Base-by-base conservation (phyloP, 805 yeast species). In the Sugiyamaella floridensis region DNA sequence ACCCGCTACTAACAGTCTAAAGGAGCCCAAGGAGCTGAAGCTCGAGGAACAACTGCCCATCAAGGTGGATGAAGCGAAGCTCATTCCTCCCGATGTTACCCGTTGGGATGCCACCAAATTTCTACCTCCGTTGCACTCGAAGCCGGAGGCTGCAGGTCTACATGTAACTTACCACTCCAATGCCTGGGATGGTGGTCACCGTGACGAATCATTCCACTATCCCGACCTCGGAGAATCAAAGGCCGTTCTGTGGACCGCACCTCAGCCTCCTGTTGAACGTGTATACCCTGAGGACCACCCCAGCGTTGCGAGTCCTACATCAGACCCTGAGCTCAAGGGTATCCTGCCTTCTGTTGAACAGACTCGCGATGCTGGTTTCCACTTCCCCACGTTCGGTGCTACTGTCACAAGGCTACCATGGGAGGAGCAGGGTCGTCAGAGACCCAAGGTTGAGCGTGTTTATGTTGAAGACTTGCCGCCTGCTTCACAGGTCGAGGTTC, bases 101-200 rank as follows among this genome's bases (percentile, higher is more conserved):
- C 40, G 63, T 37, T 63, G 67, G 67, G 66, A 63, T 41, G 58
- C 67, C 4, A 51, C 62, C 12, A 53, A 54, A 45, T 59, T 53
- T 48, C 49, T 47, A 8, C 67, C 67, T 15, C 67, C 67, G 8
- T 22, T 58, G 12, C 50, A 50, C 18, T 53, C 60, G 2, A 28
- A 29, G 26, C 63, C 67, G 4, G 67, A 63, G 47, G 67, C 67
- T 14, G 47, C 49, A 14, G 42, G 45, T 1, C 51, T 63, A 45
- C 47, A 43, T 14, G 45, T 60, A 16, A 42, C 37, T 4, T 41
- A 45, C 19, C 60, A 55, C 43, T 26, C 29, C 41, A 55, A 55
- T 32, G 56, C 53, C 7, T 55, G 58, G 58, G 58, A 55, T 43
- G 14, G 2, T 28, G 40, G 28, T n/a, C 18, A 10, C 6, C 34